These are phyloP conservation scores for Hyaloscypha variabilis DNA, from an alignment of 495 filamentous ascomycete species.

Conservation along the genomic window DNA sequence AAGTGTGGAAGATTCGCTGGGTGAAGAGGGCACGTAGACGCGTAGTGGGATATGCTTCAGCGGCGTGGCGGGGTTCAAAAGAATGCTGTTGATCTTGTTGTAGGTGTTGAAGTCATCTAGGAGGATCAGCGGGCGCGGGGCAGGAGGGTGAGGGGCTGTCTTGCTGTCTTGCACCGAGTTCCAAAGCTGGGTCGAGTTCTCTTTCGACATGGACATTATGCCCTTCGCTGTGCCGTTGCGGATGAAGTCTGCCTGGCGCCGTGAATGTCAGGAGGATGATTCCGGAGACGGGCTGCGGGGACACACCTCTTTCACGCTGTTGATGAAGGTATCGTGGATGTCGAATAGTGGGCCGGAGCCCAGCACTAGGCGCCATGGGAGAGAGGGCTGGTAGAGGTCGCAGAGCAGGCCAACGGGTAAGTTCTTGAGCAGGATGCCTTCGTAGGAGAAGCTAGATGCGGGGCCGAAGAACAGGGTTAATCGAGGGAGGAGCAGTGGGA, in stretches of 20 bases:
- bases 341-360: slow-evolving; percentile 64
- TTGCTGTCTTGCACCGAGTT: slow-evolving; percentile 77
- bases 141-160: slow-evolving; percentile 28
- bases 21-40: slow-evolving; percentile 81
- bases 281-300: not conserved
- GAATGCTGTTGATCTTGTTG: slow-evolving; percentile 71
- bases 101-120: slow-evolving; percentile 75
- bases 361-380: slow-evolving; percentile 80
- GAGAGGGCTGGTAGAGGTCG: slow-evolving; percentile 69
- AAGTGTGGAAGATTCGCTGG: slow-evolving; percentile 38
- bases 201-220: slow-evolving; percentile 90
- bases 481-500: slow-evolving; percentile 75
- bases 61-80: slow-evolving; percentile 75
- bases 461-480: slow-evolving; percentile 76
- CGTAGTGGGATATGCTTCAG: slow-evolving; percentile 84
- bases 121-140: slow-evolving; percentile 1
- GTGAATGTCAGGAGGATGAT: slow-evolving; percentile 4
- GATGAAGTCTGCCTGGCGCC: slow-evolving; percentile 75
- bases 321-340: slow-evolving; percentile 87
- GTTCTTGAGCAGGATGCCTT: slow-evolving; percentile 68
- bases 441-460: slow-evolving; percentile 82
- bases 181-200: slow-evolving; percentile 88
- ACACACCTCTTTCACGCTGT: slow-evolving; percentile 83
- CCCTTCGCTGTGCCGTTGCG: slow-evolving; percentile 88
- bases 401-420: slow-evolving; percentile 86